phyloP scores from a whole-genome alignment of 208 protist species.

The Leishmania braziliensis region DNA sequence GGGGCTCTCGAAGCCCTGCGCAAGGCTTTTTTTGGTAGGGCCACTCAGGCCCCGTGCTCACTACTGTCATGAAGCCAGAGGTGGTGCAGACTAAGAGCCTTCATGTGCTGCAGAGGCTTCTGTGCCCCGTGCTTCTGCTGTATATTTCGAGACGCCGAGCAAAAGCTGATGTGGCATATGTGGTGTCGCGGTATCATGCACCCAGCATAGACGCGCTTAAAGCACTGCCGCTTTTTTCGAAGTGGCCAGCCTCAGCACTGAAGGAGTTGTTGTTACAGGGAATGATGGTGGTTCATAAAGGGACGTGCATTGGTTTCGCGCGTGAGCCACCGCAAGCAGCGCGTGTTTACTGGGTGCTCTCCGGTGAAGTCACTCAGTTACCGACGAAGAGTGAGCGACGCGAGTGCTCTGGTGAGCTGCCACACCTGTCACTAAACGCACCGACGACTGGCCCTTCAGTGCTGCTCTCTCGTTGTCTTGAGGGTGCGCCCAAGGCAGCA shows the following conservation, averaged over 20 bases:
- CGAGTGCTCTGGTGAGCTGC: slow-evolving; percentile 31
- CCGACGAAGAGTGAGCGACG: slow-evolving; percentile 49
- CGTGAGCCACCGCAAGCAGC: slow-evolving; percentile 41
- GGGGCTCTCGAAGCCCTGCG: background rate
- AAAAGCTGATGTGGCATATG: background rate
- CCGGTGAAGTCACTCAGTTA: slow-evolving; percentile 64
- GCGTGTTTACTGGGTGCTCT: slow-evolving; percentile 62
- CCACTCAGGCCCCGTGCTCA: background rate
- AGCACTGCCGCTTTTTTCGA: slow-evolving; percentile 31
- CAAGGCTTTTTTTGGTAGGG: background rate
- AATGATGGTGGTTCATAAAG: slow-evolving; percentile 32
- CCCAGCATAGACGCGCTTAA: slow-evolving; percentile 32
- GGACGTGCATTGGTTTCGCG: slow-evolving; percentile 45
- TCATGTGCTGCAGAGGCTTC: slow-evolving; percentile 25
- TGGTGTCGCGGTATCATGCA: background rate
- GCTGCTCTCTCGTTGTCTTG: slow-evolving; percentile 37
- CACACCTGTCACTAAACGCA: slow-evolving; percentile 13
- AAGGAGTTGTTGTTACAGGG: slow-evolving; percentile 34
- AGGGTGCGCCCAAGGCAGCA: slow-evolving; percentile 8
- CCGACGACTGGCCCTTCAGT: slow-evolving; percentile 37
- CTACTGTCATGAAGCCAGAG: slow-evolving; percentile 13
- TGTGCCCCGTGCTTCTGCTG: slow-evolving; percentile 24
- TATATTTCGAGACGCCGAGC: slow-evolving; percentile 7
- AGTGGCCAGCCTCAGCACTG: slow-evolving; percentile 48
- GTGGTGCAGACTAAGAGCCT: slow-evolving; percentile 23